phyloP scores from a whole-genome alignment of 1,139 yeast species.

The Eremothecium coryli region DNA sequence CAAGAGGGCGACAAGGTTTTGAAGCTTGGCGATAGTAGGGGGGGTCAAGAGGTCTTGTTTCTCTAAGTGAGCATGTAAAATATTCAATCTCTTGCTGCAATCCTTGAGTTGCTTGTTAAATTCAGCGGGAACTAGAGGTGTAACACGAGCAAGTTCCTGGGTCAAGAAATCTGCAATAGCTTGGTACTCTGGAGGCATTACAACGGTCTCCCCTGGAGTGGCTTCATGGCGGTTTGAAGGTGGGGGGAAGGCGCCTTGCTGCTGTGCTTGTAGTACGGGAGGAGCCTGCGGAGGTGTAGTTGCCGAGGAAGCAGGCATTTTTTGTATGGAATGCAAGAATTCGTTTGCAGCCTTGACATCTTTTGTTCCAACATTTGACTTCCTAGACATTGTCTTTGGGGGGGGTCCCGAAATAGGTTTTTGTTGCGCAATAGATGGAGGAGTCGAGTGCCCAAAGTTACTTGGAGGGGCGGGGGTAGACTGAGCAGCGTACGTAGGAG shows the following conservation, averaged over 20 bases:
- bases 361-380: not conserved
- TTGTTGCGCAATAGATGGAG: slow-evolving; percentile 20
- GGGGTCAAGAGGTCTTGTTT: slow-evolving; percentile 57
- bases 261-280: slow-evolving; percentile 9
- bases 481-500: slow-evolving; percentile 23
- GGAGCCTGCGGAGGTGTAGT: slow-evolving; percentile 11
- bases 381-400: slow-evolving; percentile 11
- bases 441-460: slow-evolving; percentile 14
- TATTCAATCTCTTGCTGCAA: slow-evolving; percentile 69
- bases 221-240: slow-evolving; percentile 5
- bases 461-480: slow-evolving; percentile 19
- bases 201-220: slow-evolving; percentile 22
- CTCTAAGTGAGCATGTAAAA: slow-evolving; percentile 73
- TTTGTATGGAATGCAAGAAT: slow-evolving; percentile 18
- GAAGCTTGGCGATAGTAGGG: slow-evolving; percentile 48
- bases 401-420: slow-evolving; percentile 8
- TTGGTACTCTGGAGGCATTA: slow-evolving; percentile 45
- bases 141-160: slow-evolving; percentile 48
- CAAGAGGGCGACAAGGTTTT: slow-evolving; percentile 44
- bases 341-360: slow-evolving; percentile 16
- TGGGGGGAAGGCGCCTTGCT: slow-evolving; percentile 10
- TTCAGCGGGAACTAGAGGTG: slow-evolving; percentile 69
- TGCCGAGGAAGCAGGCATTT: slow-evolving; percentile 9
- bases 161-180: slow-evolving; percentile 54
- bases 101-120: slow-evolving; percentile 68